Percentiles rank a stretch among this genome's conserved stretches.
Evolutionary conservation across 2,329 filamentous ascomycete species (phyloP).

Genomic region (Ceratocystis variospora): DNA sequence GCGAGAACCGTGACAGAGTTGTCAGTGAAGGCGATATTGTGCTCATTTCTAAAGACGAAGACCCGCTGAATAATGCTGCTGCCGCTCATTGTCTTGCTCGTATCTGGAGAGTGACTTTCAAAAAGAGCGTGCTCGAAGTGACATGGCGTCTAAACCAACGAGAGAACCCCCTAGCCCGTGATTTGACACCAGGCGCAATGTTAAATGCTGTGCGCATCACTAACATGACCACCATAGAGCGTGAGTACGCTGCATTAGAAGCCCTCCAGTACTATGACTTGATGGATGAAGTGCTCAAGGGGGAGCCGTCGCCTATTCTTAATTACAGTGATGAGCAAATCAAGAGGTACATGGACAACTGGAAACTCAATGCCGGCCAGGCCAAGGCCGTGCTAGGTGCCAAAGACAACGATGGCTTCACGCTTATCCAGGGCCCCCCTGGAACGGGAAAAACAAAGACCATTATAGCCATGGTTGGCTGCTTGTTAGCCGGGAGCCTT

Average conservation of each 20-base stretch:
- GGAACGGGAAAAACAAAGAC: constrained; percentile 98
- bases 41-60: constrained; percentile 60
- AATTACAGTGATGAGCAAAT: constrained; percentile 65
- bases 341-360: constrained; percentile 55
- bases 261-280: constrained; percentile 92
- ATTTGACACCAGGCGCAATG: constrained; percentile 53
- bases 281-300: constrained; percentile 79
- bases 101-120: constrained; percentile 65
- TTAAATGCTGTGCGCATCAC: constrained; percentile 72
- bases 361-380: constrained; percentile 76
- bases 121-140: constrained; percentile 69
- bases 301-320: constrained; percentile 78
- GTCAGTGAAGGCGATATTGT: constrained; percentile 80
- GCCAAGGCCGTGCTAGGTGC: constrained; percentile 85
- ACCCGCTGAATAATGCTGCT: constrained; percentile 50
- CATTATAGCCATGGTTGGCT: constrained; percentile 89
- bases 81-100: constrained; percentile 75
- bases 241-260: constrained; percentile 84
- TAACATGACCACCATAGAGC: constrained; percentile 85
- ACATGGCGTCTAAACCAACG: constrained; percentile 67
- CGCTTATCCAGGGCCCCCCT: constrained; percentile 85
- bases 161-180: constrained; percentile 46
- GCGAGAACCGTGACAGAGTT: constrained; percentile 40
- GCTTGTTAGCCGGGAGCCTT: constrained; percentile 53
- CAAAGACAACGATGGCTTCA: constrained; percentile 92